Conservation (phyloP, 139 green algal species). For the Trebouxia sp. region DNA sequence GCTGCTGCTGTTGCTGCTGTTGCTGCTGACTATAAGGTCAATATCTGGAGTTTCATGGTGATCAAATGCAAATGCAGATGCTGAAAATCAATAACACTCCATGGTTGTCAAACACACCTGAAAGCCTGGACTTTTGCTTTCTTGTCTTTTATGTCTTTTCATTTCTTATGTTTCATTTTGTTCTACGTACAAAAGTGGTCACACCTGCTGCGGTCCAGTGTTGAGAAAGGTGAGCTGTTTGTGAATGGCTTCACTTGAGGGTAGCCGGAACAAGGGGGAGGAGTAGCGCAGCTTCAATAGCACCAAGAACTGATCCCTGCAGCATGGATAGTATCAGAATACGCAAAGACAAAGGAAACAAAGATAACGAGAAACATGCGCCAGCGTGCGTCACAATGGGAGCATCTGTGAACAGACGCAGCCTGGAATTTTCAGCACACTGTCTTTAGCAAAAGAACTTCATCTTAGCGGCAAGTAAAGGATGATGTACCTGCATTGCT, state of each 20-base stretch:
- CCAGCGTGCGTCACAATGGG: too few relatives aligned
- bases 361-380: background rate
- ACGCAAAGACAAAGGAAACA: background rate
- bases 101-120: too few relatives aligned
- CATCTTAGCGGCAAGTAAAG: background rate
- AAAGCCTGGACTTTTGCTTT: too few relatives aligned
- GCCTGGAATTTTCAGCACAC: too few relatives aligned
- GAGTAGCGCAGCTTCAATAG: constrained; percentile 55
- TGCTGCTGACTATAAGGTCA: too few relatives aligned
- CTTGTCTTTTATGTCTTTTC: background rate
- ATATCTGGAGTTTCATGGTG: too few relatives aligned
- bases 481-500: background rate
- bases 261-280: constrained; percentile 82
- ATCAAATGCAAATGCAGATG: too few relatives aligned
- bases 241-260: constrained; percentile 52
- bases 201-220: constrained; percentile 49
- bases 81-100: too few relatives aligned
- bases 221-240: constrained; percentile 67
- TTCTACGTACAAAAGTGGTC: background rate
- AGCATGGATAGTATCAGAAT: background rate
- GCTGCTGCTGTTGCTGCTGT: too few relatives aligned
- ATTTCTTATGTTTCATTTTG: too few relatives aligned
- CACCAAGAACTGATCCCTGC: background rate
- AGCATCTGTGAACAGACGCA: too few relatives aligned
- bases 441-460: background rate